Evolutionary conservation across 768 basidiomycete genomes (phyloP).

Genomic region (Tricholoma flavovirens): DNA sequence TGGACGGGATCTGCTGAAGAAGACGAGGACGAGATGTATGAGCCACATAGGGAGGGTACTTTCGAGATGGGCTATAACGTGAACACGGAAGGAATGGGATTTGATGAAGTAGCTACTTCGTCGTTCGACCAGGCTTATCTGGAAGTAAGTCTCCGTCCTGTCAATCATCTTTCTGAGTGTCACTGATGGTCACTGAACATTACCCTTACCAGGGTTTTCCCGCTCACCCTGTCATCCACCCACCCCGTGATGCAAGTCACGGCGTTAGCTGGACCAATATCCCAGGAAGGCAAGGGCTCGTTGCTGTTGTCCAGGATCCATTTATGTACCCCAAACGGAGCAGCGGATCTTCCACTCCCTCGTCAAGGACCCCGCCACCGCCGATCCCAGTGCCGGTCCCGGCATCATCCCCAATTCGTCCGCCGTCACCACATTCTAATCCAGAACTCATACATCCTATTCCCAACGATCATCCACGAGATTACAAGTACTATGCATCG

Average conservation of each 20-base stretch:
- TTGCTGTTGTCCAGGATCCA: background rate
- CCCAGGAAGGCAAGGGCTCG: background rate
- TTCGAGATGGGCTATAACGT: constrained; percentile 6
- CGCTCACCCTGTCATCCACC: background rate
- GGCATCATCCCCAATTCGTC: background rate
- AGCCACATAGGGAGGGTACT: constrained; percentile 9
- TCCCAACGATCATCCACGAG: background rate
- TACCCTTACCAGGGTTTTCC: background rate
- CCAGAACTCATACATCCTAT: background rate
- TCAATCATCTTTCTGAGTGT: background rate
- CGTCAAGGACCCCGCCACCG: background rate
- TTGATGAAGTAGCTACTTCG: constrained; percentile 12
- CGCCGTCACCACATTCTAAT: background rate
- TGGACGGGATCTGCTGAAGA: constrained; percentile 4
- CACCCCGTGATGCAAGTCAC: constrained; percentile 1
- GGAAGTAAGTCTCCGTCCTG: constrained; percentile 16
- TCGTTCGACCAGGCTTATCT: constrained; percentile 20
- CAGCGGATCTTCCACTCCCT: constrained; percentile 2
- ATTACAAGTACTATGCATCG: background rate
- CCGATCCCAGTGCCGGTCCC: background rate
- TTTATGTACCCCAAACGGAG: background rate
- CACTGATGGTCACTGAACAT: background rate
- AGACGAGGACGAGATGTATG: constrained; percentile 2
- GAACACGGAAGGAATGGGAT: constrained; percentile 21
- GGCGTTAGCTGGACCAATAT: constrained; percentile 1